Evolutionary conservation across 169 alveolate genomes (phyloP), one percentile per base, ranked within the genome.

Genomic region (Cryptosporidium xiaoi): DNA sequence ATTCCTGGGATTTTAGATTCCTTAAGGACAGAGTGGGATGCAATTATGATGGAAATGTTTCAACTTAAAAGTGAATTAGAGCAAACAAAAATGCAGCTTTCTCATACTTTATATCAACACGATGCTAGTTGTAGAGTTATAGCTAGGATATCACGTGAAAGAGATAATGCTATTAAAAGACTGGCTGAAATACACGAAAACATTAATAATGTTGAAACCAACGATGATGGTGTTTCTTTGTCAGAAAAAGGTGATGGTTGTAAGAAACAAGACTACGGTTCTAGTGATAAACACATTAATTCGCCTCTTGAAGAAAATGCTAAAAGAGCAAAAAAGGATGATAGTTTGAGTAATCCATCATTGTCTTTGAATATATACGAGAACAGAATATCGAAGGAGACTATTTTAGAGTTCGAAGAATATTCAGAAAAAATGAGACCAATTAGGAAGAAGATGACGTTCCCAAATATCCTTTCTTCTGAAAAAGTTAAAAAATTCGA

Each of bases 71-170:
- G 67, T 46, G 71, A 67, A 82, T 82, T 56, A 46, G 83, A 58
- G 10, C 89, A 92, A 85, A 91, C 94, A 5, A 93, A 98, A 64
- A 95, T 95, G 87, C 99, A 98, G 92, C 95, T 98, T 33, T 94
- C 98, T 46, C 99, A 97, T 82, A 94, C 98, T 44, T 94, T 98
- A 31, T 98, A 97, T 92, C 98, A 98, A 85, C 99, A 97, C 71
- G 99, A 98, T 82, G 99, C 99, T 2, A 99, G 99, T 15, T 96
- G 99, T 33, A 92, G 99, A 66, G 99, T 98, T 24, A 97, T 97
- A 13, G 98, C 99, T 18, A 91, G 98, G 90, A 93, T 98, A 27
- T 87, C 96, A 13, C 95, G 96, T 82, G 99, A 98, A 92, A 94
- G 98, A 77, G 99, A 98, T 84, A 94, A 94, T 46, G 98, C 98